Conservation (phyloP, 805 yeast genomes). For the Starmerella gropengiesseri region DNA sequence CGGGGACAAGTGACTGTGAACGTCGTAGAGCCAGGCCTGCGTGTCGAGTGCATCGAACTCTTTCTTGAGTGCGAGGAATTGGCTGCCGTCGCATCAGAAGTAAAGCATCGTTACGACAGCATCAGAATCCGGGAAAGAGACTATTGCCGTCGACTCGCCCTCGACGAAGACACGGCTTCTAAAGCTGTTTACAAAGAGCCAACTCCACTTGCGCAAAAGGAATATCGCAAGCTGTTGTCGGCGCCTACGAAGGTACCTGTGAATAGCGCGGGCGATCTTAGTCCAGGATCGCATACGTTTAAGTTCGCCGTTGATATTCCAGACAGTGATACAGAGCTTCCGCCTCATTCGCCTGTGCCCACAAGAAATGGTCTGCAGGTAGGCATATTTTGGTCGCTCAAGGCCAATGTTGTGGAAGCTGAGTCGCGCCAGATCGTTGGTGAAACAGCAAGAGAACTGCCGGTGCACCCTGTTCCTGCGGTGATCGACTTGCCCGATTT, state of each 20-base stretch:
- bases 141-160: neutral
- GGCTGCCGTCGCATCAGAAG: neutral
- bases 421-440: slow-evolving; percentile 3
- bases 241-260: too few species aligned
- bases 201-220: neutral
- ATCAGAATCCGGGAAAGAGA: slow-evolving; percentile 1
- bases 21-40: neutral
- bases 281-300: slow-evolving; percentile 3
- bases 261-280: too few species aligned
- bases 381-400: slow-evolving; percentile 11
- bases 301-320: slow-evolving; percentile 6
- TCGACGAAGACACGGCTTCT: neutral
- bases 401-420: slow-evolving; percentile 3
- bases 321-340: slow-evolving; percentile 2
- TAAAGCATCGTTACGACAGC: neutral
- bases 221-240: slow-evolving; percentile 4
- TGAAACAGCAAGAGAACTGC: neutral
- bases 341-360: slow-evolving; percentile 7
- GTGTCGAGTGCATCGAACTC: slow-evolving; percentile 6
- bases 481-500: too few species aligned
- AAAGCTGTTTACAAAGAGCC: too few species aligned
- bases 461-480: slow-evolving; percentile 3
- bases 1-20: neutral
- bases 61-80: slow-evolving; percentile 14
- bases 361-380: slow-evolving; percentile 3